Percentiles rank a stretch among this genome's conserved stretches.
Conservation (phyloP, 352 stramenopile genomes). For the Pythium phragmitis region DNA sequence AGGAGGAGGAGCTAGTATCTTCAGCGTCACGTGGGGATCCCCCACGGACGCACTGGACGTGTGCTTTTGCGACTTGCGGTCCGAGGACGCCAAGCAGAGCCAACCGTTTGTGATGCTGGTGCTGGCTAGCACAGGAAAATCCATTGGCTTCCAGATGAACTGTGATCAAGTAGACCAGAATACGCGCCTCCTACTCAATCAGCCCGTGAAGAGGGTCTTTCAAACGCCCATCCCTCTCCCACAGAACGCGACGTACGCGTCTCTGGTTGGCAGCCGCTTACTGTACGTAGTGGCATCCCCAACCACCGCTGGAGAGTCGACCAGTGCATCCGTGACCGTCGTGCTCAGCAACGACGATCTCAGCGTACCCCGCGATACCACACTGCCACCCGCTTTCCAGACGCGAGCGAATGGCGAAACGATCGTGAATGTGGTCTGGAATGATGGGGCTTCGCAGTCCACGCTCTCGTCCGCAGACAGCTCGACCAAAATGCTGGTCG, state of each 20-base stretch:
- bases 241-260: constrained; percentile 29
- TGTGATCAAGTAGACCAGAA: constrained; percentile 39
- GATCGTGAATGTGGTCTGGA: constrained; percentile 58
- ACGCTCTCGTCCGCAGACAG: not conserved
- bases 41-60: constrained; percentile 60
- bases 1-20: constrained; percentile 11
- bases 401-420: constrained; percentile 36
- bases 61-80: constrained; percentile 40
- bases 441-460: constrained; percentile 14
- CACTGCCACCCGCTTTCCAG: constrained; percentile 27
- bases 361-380: constrained; percentile 23
- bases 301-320: not conserved
- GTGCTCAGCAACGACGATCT: constrained; percentile 56
- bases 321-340: constrained; percentile 29
- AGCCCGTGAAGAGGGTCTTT: constrained; percentile 52
- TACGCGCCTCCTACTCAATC: constrained; percentile 34
- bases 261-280: constrained; percentile 38
- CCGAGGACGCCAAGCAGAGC: constrained; percentile 21
- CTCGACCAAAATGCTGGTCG: constrained; percentile 27
- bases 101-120: constrained; percentile 45
- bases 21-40: constrained; percentile 29
- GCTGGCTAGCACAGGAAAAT: constrained; percentile 50
- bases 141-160: constrained; percentile 45
- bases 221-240: constrained; percentile 42
- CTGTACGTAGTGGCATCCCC: constrained; percentile 34